phyloP scores from a whole-genome alignment of 208 protist genomes.

The Angomonas deanei region DNA sequence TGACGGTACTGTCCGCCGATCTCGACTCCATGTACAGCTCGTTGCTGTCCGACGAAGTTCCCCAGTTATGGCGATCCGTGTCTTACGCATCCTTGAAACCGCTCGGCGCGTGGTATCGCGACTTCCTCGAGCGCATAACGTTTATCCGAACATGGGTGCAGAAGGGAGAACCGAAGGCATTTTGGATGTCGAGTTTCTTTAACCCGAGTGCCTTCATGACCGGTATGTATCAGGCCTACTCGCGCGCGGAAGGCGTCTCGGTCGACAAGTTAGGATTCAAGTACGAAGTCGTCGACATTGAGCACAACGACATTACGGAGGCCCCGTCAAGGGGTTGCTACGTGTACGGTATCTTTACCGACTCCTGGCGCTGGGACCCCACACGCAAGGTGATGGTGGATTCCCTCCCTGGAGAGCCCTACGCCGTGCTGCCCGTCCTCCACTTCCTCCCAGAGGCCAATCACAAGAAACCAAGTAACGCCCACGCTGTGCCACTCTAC shows the following conservation, averaged over 20 bases:
- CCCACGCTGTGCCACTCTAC: conserved; percentile 92
- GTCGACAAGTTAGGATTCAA: conserved; percentile 95
- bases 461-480: conserved; percentile 57
- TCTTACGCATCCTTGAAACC: conserved; percentile 97
- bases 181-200: conserved; percentile 97
- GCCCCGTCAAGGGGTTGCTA: conserved; percentile 91
- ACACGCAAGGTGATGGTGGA: conserved; percentile 76
- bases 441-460: conserved; percentile 94
- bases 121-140: conserved; percentile 89
- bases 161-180: conserved; percentile 89
- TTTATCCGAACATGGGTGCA: conserved; percentile 95
- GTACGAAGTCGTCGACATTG: conserved; percentile 77
- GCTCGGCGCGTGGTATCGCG: conserved; percentile 94
- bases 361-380: conserved; percentile 94
- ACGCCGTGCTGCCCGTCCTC: conserved; percentile 88
- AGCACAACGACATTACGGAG: conserved; percentile 41
- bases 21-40: conserved; percentile 94
- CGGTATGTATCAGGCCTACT: conserved; percentile 93
- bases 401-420: conserved; percentile 85
- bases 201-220: conserved; percentile 99
- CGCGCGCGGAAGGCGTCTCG: conserved; percentile 92
- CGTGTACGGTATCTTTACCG: conserved; percentile 95
- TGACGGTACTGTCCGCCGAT: conserved; percentile 95
- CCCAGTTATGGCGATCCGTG: conserved; percentile 86
- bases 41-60: conserved; percentile 95